Evolutionary conservation across 176 grass and related monocot species (phyloP).

Genomic region (sorghum (Sorghum bicolor)): DNA sequence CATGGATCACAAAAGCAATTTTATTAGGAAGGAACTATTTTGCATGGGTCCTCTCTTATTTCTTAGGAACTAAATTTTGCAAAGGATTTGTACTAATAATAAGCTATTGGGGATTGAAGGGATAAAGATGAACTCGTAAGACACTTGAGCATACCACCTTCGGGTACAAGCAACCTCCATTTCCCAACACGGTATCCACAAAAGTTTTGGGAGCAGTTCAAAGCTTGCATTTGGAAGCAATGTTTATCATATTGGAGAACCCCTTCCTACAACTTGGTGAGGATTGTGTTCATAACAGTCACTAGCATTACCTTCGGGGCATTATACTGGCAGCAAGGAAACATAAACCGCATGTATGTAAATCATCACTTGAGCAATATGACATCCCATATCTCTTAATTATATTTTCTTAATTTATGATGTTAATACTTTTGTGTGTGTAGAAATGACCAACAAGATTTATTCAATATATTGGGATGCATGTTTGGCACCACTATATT

Average conservation of each 20-base stretch:
- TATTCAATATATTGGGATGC: constrained; percentile 70
- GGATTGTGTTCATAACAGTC: constrained; percentile 33
- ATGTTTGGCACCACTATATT: constrained; percentile 43
- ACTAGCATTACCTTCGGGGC: constrained; percentile 23
- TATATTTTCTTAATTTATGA: background rate
- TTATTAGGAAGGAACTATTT: background rate
- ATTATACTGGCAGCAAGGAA: constrained; percentile 59
- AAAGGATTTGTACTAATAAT: background rate
- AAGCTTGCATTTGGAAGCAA: constrained; percentile 85
- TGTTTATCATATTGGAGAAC: constrained; percentile 71
- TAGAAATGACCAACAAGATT: constrained; percentile 50
- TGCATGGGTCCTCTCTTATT: background rate
- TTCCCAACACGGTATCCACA: constrained; percentile 57
- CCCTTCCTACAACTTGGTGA: constrained; percentile 64
- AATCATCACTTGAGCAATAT: background rate
- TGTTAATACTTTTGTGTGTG: background rate
- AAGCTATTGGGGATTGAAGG: constrained; percentile 37
- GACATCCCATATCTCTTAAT: background rate
- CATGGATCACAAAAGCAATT: background rate
- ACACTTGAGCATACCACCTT: constrained; percentile 36
- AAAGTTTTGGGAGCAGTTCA: constrained; percentile 52
- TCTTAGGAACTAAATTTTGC: background rate
- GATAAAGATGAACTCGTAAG: constrained; percentile 40
- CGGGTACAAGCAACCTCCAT: constrained; percentile 36
- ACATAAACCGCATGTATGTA: constrained; percentile 54